phyloP scores from a whole-genome alignment of 352 stramenopile species.

The Peronosclerospora sorghi region DNA sequence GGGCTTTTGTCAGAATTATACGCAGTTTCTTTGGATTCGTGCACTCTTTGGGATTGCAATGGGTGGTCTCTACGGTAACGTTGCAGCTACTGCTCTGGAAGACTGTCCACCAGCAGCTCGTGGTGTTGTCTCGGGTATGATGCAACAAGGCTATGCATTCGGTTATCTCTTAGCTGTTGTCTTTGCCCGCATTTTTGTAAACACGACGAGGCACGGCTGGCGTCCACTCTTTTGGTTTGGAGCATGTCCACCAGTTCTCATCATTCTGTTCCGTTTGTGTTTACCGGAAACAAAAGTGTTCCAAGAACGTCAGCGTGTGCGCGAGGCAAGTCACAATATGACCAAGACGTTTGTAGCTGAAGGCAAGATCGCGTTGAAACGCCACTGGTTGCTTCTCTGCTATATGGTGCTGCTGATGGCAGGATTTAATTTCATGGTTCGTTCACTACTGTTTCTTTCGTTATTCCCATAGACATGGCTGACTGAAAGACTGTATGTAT shows the following conservation, averaged over 20 bases:
- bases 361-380: conserved; percentile 32
- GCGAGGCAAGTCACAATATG: conserved; percentile 22
- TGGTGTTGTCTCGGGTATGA: conserved; percentile 39
- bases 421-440: conserved; percentile 37
- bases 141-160: conserved; percentile 42
- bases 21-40: conserved; percentile 24
- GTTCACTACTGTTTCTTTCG: not conserved
- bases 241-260: conserved; percentile 32
- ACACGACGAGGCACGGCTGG: conserved; percentile 38
- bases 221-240: conserved; percentile 40
- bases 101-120: conserved; percentile 28
- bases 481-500: not conserved
- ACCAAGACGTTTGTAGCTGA: conserved; percentile 27
- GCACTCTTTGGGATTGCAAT: conserved; percentile 36
- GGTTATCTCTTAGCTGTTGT: conserved; percentile 31
- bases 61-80: conserved; percentile 40
- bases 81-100: conserved; percentile 31
- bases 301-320: conserved; percentile 23
- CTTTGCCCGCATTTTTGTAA: conserved; percentile 23
- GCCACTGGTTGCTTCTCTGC: conserved; percentile 30
- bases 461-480: not conserved
- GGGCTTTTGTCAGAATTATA: conserved; percentile 30
- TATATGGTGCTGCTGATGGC: conserved; percentile 42
- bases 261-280: conserved; percentile 30
- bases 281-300: conserved; percentile 36